Evolutionary conservation across 2,329 filamentous ascomycete genomes (phyloP).

Genomic region (Daldinia sp.): DNA sequence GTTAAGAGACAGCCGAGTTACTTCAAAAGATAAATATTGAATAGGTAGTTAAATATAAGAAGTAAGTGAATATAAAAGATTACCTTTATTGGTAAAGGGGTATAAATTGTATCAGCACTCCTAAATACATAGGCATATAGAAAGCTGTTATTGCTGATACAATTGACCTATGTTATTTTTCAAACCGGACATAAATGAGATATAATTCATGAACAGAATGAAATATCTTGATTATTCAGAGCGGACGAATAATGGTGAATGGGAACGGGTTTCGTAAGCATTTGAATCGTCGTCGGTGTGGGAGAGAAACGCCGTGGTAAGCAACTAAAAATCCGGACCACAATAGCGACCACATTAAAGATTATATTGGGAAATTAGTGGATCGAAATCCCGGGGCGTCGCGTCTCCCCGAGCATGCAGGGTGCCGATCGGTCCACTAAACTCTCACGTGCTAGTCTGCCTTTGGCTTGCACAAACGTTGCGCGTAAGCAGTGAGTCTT

Average conservation of each 20-base stretch:
- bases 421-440: not conserved
- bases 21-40: not conserved
- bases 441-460: constrained; percentile 1
- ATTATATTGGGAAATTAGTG: not conserved
- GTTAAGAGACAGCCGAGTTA: not conserved
- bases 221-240: not conserved
- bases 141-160: not conserved
- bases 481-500: not conserved
- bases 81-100: not conserved
- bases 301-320: not conserved
- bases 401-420: not conserved
- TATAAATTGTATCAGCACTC: not conserved
- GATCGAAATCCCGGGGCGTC: not conserved
- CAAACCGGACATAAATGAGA: not conserved
- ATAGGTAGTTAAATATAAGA: not conserved
- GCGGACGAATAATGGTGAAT: not conserved
- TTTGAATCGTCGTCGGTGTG: not conserved
- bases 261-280: constrained; percentile 1
- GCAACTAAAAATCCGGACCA: not conserved
- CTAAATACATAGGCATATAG: not conserved
- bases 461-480: not conserved
- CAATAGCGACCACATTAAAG: not conserved
- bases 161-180: not conserved
- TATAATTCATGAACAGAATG: not conserved
- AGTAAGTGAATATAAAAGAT: not conserved